Evolutionary conservation across 2,329 filamentous ascomycete species (phyloP).

Genomic region (Venturia pyrina): DNA sequence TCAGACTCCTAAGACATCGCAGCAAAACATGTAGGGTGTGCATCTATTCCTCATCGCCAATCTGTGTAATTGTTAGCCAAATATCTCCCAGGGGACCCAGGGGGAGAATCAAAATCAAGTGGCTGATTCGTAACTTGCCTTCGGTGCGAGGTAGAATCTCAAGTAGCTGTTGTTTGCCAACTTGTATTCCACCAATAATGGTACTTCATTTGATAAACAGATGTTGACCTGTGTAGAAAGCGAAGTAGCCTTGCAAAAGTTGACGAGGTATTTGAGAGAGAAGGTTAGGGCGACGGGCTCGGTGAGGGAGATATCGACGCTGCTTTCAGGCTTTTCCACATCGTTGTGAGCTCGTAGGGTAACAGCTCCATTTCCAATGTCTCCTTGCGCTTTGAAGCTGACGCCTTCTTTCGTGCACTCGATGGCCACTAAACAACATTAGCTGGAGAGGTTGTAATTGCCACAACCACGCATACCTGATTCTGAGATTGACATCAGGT

Average conservation of each 20-base stretch:
- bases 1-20: conserved; percentile 4
- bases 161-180: conserved; percentile 74
- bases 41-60: conserved; percentile 50
- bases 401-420: conserved; percentile 95
- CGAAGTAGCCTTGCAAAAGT: conserved; percentile 96
- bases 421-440: conserved; percentile 60
- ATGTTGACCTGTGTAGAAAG: conserved; percentile 78
- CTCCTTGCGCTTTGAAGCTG: conserved; percentile 86
- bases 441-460: not conserved
- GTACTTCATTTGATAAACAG: conserved; percentile 91
- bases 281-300: conserved; percentile 94
- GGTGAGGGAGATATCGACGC: conserved; percentile 79
- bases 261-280: conserved; percentile 98
- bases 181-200: conserved; percentile 86
- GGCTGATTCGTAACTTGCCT: conserved; percentile 49
- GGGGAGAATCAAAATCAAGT: not conserved
- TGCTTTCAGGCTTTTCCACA: conserved; percentile 77
- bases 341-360: conserved; percentile 82
- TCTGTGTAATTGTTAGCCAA: conserved; percentile 36
- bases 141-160: conserved; percentile 95
- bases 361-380: conserved; percentile 92
- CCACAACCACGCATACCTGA: conserved; percentile 52
- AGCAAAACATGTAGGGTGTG: conserved; percentile 7
- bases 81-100: not conserved
- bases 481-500: conserved; percentile 85